phyloP scores from a whole-genome alignment of 179 eudicot genomes.

The Spergularia azorica region DNA sequence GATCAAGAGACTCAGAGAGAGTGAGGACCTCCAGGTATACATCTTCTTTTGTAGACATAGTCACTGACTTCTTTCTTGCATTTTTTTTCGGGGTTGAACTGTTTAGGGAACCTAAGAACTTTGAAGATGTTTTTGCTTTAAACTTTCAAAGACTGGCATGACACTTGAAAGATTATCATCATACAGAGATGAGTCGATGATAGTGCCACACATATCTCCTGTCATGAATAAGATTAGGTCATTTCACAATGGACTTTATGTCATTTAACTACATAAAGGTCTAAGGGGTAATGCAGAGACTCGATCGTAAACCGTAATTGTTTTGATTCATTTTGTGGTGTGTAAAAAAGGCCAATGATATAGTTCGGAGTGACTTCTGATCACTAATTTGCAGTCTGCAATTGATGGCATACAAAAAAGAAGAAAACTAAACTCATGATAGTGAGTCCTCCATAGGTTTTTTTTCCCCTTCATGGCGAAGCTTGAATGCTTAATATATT shows the following conservation, averaged over 20 bases:
- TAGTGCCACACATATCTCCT: too few relatives aligned
- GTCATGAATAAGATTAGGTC: too few relatives aligned
- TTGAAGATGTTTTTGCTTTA: neutral
- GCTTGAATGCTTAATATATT: neutral
- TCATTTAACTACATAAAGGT: too few relatives aligned
- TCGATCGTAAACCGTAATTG: too few relatives aligned
- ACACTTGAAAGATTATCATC: neutral
- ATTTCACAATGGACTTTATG: too few relatives aligned
- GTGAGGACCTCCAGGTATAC: conserved; percentile 92
- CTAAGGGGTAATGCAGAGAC: too few relatives aligned
- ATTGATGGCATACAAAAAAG: too few relatives aligned
- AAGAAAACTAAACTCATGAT: neutral
- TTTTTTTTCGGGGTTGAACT: neutral
- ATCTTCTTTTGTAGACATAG: neutral
- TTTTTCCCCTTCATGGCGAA: neutral
- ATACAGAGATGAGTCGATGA: too few relatives aligned
- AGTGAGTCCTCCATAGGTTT: neutral
- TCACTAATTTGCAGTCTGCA: too few relatives aligned
- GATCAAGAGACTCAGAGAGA: conserved; percentile 82
- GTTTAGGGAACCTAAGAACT: neutral
- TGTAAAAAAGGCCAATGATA: too few relatives aligned
- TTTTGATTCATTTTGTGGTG: too few relatives aligned
- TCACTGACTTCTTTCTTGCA: neutral
- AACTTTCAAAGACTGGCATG: neutral
- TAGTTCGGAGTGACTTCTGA: too few relatives aligned